These are phyloP conservation scores for Prunus kanzakura DNA, from an alignment of 306 rosid species.

Conservation along the genomic window DNA sequence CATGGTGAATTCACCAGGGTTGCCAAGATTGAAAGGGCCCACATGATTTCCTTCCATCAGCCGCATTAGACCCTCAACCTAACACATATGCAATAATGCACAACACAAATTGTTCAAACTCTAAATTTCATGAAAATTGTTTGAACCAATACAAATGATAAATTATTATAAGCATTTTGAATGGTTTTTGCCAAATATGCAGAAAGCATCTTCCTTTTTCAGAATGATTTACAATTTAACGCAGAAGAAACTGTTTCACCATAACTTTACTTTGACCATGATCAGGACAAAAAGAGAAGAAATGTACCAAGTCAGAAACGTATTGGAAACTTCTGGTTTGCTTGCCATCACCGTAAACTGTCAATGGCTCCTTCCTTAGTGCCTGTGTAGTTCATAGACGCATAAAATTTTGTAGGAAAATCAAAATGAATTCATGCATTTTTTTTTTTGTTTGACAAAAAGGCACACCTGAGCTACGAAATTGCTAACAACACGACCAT, in stretches of 20 bases:
- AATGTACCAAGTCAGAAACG: constrained; percentile 85
- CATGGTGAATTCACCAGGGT: constrained; percentile 99
- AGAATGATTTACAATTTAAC: too few relatives aligned
- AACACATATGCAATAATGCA: background rate
- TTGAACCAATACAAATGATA: background rate
- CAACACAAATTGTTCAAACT: background rate
- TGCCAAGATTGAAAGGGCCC: constrained; percentile 98
- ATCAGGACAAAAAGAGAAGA: background rate
- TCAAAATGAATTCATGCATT: too few relatives aligned
- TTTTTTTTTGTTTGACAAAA: too few relatives aligned
- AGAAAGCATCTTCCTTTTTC: too few relatives aligned
- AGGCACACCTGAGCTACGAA: constrained; percentile 80
- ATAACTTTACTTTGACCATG: background rate
- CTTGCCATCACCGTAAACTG: constrained; percentile 96
- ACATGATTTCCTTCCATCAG: constrained; percentile 92
- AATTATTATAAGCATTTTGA: background rate
- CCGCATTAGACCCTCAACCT: constrained; percentile 89
- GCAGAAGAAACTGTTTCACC: background rate
- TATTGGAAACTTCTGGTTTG: constrained; percentile 95
- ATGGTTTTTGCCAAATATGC: background rate
- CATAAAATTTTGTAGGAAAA: too few relatives aligned
- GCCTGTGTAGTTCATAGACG: constrained; percentile 40
- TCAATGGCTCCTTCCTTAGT: constrained; percentile 83
- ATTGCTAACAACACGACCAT: constrained; percentile 92
- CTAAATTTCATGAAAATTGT: background rate